A percentile compares a stretch with the other conserved stretches of the same genome.
These are phyloP conservation scores for Cyclanthera cordifolia DNA, from an alignment of 306 rosid genomes.

Conservation along the genomic window DNA sequence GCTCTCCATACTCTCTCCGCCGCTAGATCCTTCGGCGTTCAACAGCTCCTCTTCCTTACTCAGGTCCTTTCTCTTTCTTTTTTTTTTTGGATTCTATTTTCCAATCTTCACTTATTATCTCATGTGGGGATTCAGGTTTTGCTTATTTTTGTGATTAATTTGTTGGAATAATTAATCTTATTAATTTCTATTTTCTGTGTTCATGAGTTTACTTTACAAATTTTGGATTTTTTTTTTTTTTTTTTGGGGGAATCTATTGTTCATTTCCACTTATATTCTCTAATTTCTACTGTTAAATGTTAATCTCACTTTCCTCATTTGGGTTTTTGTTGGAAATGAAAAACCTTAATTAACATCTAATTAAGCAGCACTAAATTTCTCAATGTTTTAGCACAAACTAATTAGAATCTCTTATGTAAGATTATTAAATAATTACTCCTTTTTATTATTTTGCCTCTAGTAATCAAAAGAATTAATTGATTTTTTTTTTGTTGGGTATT, in stretches of 20 bases:
- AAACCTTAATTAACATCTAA: neutral
- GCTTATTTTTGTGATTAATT: too few species aligned
- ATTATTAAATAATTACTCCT: too few species aligned
- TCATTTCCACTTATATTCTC: slow-evolving; percentile 30
- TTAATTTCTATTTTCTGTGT: neutral
- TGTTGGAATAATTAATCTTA: too few species aligned
- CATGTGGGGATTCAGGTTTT: too few species aligned
- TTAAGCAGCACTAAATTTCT: too few species aligned
- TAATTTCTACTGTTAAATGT: slow-evolving; percentile 33
- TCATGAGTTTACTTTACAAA: slow-evolving; percentile 30
- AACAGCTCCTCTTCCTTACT: slow-evolving; percentile 91
- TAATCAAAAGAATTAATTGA: too few species aligned
- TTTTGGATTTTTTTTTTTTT: slow-evolving; percentile 27
- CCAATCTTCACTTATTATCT: too few species aligned
- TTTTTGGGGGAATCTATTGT: neutral
- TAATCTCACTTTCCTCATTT: slow-evolving; percentile 61
- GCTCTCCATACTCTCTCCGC: slow-evolving; percentile 92
- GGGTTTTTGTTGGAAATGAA: slow-evolving; percentile 22
- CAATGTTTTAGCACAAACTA: neutral
- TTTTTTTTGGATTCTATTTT: neutral
- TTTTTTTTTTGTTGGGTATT: neutral
- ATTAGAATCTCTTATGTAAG: neutral
- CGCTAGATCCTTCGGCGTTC: slow-evolving; percentile 90
- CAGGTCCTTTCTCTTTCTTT: slow-evolving; percentile 35
- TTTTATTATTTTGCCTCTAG: too few species aligned